phyloP scores from a whole-genome alignment of 176 grass and related monocot species.

The Oryza glumipatula region DNA sequence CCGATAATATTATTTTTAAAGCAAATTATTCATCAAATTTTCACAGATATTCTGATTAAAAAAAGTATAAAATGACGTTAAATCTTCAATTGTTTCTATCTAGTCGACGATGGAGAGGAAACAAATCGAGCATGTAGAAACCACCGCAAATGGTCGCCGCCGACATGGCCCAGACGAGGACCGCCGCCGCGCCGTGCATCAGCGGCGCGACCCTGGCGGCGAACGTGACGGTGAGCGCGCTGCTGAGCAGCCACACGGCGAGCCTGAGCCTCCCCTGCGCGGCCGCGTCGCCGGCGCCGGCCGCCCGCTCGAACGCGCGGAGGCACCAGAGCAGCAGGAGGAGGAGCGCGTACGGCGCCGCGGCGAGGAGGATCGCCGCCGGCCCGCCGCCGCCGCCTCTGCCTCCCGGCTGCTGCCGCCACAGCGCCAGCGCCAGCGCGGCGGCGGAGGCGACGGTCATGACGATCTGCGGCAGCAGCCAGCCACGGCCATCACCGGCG shows the following conservation, averaged over 20 bases:
- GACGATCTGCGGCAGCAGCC: background rate
- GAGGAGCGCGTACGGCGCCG: background rate
- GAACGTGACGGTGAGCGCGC: background rate
- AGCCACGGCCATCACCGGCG: background rate
- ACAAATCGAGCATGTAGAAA: background rate
- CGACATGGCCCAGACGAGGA: background rate
- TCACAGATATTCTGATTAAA: background rate
- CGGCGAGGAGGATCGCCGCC: background rate
- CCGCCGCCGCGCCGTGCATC: background rate
- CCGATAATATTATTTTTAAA: background rate
- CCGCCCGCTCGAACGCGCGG: background rate
- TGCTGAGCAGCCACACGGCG: background rate
- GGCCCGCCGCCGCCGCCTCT: background rate
- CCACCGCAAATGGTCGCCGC: background rate
- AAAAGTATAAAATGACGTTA: background rate
- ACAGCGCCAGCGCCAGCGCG: background rate
- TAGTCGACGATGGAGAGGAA: background rate
- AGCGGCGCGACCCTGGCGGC: background rate
- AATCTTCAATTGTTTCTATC: background rate
- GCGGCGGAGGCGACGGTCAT: background rate
- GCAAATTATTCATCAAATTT: background rate
- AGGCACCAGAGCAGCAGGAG: background rate
- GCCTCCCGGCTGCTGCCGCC: background rate
- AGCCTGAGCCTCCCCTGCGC: background rate
- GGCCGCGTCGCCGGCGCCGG: conserved; percentile 1